Evolutionary conservation across 495 filamentous ascomycete species (phyloP).

Genomic region (Jackrogersella minutella): DNA sequence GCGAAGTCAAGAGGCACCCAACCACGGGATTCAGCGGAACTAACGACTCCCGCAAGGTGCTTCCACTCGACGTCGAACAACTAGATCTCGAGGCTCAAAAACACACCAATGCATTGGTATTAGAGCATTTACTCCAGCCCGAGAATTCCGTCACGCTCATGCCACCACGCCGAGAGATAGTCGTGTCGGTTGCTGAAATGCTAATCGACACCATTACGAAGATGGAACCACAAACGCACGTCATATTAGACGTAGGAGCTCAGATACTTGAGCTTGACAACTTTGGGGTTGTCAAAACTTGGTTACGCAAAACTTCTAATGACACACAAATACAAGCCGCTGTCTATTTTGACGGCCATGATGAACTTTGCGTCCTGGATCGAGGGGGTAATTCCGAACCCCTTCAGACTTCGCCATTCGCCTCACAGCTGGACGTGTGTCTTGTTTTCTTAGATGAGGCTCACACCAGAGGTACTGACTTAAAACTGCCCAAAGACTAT

Average conservation of each 20-base stretch:
- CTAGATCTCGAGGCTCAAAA: conserved; percentile 62
- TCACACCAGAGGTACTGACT: conserved; percentile 78
- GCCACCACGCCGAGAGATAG: not conserved
- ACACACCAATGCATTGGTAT: conserved; percentile 71
- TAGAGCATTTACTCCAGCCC: conserved; percentile 62
- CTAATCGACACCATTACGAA: conserved; percentile 56
- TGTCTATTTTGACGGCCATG: conserved; percentile 62
- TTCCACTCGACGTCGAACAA: conserved; percentile 65
- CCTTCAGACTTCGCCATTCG: conserved; percentile 68
- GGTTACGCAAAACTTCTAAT: conserved; percentile 48
- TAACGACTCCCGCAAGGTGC: conserved; percentile 66
- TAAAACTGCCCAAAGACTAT: conserved; percentile 67
- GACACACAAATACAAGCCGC: conserved; percentile 53
- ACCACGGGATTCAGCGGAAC: conserved; percentile 78
- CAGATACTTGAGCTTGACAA: conserved; percentile 74
- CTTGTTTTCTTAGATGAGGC: conserved; percentile 78
- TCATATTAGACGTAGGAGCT: conserved; percentile 79
- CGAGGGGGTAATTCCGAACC: conserved; percentile 56
- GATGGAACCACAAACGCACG: conserved; percentile 54
- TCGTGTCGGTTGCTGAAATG: conserved; percentile 47
- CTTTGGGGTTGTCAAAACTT: conserved; percentile 56
- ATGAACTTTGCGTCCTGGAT: conserved; percentile 58
- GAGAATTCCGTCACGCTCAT: conserved; percentile 61
- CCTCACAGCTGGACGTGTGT: conserved; percentile 65
- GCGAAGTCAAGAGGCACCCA: conserved; percentile 53